These are phyloP conservation scores for Ceratocystis variospora DNA, from an alignment of 2,329 filamentous ascomycete genomes.

Conservation along the genomic window DNA sequence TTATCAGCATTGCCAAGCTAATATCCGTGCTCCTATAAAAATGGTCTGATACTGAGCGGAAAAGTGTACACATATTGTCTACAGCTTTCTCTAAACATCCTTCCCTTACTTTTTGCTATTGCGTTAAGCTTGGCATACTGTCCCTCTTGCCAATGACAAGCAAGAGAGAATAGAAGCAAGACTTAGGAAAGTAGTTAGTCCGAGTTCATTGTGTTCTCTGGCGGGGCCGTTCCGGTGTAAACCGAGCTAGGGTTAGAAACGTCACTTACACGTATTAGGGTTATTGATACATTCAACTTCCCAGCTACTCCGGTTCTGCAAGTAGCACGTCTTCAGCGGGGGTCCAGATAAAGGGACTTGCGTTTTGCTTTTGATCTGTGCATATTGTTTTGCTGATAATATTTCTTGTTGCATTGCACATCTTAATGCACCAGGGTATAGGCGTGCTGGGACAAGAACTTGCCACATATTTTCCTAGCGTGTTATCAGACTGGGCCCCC, in stretches of 20 bases:
- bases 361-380: not conserved
- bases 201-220: too few species aligned
- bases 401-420: not conserved
- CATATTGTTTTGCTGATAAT: not conserved
- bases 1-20: not conserved
- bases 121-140: not conserved
- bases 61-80: not conserved
- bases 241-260: not conserved
- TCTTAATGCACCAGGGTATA: not conserved
- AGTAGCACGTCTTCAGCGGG: not conserved
- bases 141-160: too few species aligned
- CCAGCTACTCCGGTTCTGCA: too few species aligned
- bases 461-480: not conserved
- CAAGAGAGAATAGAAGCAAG: too few species aligned
- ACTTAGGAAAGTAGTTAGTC: too few species aligned
- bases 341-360: not conserved
- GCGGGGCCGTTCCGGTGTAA: too few species aligned
- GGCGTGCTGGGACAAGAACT: not conserved
- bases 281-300: not conserved
- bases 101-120: not conserved
- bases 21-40: not conserved
- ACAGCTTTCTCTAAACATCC: not conserved
- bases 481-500: not conserved
- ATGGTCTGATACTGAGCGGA: constrained; percentile 1
- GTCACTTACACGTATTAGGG: not conserved